A percentile compares a stretch with the other conserved stretches of the same genome.
phyloP scores from a whole-genome alignment of 164 flowering plant genomes.

The Vitis cinerea region DNA sequence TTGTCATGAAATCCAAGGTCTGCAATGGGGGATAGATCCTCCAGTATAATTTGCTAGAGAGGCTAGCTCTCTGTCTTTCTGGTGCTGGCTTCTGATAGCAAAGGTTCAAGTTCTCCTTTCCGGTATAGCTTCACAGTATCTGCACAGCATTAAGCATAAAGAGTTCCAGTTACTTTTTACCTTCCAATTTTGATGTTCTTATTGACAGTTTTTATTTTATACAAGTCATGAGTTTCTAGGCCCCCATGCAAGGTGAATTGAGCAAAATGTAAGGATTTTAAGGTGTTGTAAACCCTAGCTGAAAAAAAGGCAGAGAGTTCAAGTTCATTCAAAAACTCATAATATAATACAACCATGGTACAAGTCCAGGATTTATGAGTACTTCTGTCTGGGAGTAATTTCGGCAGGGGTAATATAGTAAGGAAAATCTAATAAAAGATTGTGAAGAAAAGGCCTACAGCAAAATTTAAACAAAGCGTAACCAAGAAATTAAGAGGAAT shows the following conservation, averaged over 20 bases:
- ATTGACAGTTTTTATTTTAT: neutral
- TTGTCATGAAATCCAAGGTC: neutral
- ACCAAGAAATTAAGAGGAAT: no score
- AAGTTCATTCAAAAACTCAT: no score
- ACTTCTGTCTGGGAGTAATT: no score
- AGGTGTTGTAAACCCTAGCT: no score
- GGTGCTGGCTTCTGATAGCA: slow-evolving; percentile 59
- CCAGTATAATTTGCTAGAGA: neutral
- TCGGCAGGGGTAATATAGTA: no score
- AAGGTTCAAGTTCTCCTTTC: slow-evolving; percentile 66
- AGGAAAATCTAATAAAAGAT: no score
- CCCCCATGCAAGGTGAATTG: neutral
- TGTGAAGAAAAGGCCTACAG: no score
- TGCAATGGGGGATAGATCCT: no score
- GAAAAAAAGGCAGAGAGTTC: no score
- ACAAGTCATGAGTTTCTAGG: neutral
- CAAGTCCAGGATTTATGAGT: no score
- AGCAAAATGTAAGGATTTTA: neutral
- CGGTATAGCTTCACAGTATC: slow-evolving; percentile 75
- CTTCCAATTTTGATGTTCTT: slow-evolving; percentile 1
- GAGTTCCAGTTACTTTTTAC: neutral
- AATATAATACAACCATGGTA: no score
- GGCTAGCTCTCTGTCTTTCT: slow-evolving; percentile 31
- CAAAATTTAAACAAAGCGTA: no score
- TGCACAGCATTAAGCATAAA: slow-evolving; percentile 28